Base-by-base conservation (phyloP, 306 rosid species). In the Lathyrus oleraceus region DNA sequence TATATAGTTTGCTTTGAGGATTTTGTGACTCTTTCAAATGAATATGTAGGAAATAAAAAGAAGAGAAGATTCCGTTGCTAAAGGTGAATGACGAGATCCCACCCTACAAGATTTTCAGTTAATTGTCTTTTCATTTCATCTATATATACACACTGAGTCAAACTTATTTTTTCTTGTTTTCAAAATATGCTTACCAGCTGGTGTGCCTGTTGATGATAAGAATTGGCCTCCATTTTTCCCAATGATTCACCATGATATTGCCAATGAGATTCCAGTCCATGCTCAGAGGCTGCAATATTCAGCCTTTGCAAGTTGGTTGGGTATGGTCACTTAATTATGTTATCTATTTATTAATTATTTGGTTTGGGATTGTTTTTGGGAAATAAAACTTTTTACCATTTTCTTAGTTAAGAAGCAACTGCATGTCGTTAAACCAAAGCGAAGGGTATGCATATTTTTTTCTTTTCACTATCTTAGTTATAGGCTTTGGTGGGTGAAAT, bases 291-390 rank as follows among this genome's bases (percentile, higher is more conserved):
- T 95, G 73, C 99, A 95, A 78, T 95, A 95, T 83, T 78, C 87
- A 85, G 99, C 99, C 71, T 95, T 95, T 78, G 99, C 96, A 35
- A 91, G 99, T 81, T 95, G 99, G 99, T 72, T 95, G 81, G 99
- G 99, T 94, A 87, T 57, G 81, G 23, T 36, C 16, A 60, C 58
- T 61, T 69, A 71, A 52, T 61, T 57, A 53, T 61, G 43, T 56
- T 52, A 13, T 78, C 47, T 69, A 36, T 84, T 49, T 11, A 57
- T 68, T 60, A 5, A 15, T 67, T 76, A 36, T 30, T 17, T 42
- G 68, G 49, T 14, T 61, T 60, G 52, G 14, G 71, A 40, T 20
- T 59, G 39, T 52, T 49, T 10, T 43, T 36, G 75, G 53, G 16
- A 51, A 62, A 14, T 39, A 36, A 44, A 57, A 56, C 23, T 16